Evolutionary conservation across 2,329 filamentous ascomycete species (phyloP).

Genomic region (Ceratocystis albifundus): DNA sequence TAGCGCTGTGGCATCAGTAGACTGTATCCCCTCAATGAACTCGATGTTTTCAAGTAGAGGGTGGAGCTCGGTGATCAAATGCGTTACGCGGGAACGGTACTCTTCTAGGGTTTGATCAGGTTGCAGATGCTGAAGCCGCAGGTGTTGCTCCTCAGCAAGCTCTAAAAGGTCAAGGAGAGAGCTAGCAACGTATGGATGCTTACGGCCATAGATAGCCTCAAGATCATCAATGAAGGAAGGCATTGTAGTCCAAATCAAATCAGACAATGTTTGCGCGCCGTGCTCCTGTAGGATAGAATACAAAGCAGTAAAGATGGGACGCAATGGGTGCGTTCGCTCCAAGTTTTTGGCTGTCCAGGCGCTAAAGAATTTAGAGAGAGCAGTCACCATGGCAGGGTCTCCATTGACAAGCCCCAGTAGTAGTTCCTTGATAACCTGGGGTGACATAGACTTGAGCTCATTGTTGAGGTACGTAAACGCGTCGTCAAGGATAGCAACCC

Average conservation of each 20-base stretch:
- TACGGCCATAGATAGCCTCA: conserved; percentile 35
- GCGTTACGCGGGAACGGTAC: conserved; percentile 33
- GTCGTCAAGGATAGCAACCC: conserved; percentile 33
- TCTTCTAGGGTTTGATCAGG: conserved; percentile 28
- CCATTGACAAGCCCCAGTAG: conserved; percentile 36
- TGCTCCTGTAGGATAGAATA: conserved; percentile 39
- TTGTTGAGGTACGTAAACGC: conserved; percentile 36
- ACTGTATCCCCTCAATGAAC: conserved; percentile 29
- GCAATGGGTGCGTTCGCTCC: conserved; percentile 35
- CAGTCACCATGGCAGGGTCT: conserved; percentile 37
- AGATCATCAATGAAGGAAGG: conserved; percentile 36
- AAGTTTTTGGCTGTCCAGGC: conserved; percentile 36
- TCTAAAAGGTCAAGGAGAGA: conserved; percentile 25
- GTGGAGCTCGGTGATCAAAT: conserved; percentile 32
- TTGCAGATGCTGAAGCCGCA: conserved; percentile 6
- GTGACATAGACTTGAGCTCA: conserved; percentile 35
- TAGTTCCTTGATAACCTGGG: conserved; percentile 35
- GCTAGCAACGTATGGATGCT: conserved; percentile 35
- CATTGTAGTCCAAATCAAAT: conserved; percentile 35
- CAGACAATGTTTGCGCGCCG: conserved; percentile 34
- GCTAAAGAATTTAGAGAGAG: conserved; percentile 36
- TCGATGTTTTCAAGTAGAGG: conserved; percentile 32
- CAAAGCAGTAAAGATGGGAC: conserved; percentile 35
- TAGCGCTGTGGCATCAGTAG: conserved; percentile 32
- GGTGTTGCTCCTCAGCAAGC: conserved; percentile 16